phyloP scores from a whole-genome alignment of 2,329 filamentous ascomycete genomes.

The Penicillium aurantiogriseum region DNA sequence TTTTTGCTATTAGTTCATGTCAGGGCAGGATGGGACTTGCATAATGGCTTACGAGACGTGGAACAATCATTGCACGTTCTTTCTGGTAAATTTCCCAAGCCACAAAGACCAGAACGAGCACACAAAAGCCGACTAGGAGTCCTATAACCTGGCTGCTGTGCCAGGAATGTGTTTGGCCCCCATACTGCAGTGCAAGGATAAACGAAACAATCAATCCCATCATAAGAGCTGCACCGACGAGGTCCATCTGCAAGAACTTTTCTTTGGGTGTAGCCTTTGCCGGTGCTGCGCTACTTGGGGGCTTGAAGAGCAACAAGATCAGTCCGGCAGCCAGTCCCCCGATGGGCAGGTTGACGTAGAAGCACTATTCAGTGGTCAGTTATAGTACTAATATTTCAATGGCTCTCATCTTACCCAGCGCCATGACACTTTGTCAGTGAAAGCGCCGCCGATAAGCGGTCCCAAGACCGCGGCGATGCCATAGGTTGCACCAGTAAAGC shows the following conservation, averaged over 20 bases:
- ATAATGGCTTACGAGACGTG: slow-evolving; percentile 30
- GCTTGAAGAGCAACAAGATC: slow-evolving; percentile 30
- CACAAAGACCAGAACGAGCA: slow-evolving; percentile 39
- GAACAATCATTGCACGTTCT: slow-evolving; percentile 43
- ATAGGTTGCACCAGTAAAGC: slow-evolving; percentile 51
- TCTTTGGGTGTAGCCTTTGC: slow-evolving; percentile 19
- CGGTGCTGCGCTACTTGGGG: slow-evolving; percentile 12
- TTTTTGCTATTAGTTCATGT: neutral
- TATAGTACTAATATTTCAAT: neutral
- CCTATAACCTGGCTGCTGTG: slow-evolving; percentile 45
- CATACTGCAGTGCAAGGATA: slow-evolving; percentile 50
- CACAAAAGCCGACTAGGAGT: slow-evolving; percentile 43
- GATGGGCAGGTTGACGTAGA: slow-evolving; percentile 33
- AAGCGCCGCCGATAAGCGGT: slow-evolving; percentile 48
- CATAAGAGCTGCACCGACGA: slow-evolving; percentile 42
- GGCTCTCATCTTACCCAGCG: slow-evolving; percentile 37
- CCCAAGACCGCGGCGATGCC: slow-evolving; percentile 50
- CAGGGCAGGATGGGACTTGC: neutral
- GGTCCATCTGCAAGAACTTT: slow-evolving; percentile 48
- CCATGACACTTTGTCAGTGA: slow-evolving; percentile 48
- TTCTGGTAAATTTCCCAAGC: slow-evolving; percentile 39
- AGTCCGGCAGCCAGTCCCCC: slow-evolving; percentile 20
- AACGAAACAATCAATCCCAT: slow-evolving; percentile 42
- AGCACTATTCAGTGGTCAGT: slow-evolving; percentile 10
- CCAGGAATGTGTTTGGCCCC: slow-evolving; percentile 41